These are phyloP conservation scores for Basipetospora chlamydospora DNA, from an alignment of 2,329 filamentous ascomycete genomes.

Conservation along the genomic window DNA sequence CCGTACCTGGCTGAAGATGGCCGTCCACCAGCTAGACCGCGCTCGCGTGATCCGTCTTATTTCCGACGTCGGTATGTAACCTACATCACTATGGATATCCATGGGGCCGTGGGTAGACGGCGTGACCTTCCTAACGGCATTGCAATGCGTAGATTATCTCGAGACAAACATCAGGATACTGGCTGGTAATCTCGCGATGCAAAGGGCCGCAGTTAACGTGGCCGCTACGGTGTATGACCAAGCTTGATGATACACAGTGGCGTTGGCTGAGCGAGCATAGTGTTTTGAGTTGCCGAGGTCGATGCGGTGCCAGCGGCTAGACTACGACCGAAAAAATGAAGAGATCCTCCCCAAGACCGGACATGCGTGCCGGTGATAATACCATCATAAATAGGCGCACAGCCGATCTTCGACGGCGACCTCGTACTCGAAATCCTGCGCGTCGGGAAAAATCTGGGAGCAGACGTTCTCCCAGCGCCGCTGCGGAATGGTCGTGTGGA, in stretches of 20 bases:
- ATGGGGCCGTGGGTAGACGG: neutral
- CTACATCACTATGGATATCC: neutral
- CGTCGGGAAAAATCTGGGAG: neutral
- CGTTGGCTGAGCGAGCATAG: no score
- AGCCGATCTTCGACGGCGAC: neutral
- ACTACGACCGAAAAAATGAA: no score
- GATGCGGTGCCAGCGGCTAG: no score
- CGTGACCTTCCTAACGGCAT: neutral
- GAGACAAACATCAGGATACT: neutral
- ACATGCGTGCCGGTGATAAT: neutral
- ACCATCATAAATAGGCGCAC: neutral
- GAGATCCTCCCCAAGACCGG: neutral
- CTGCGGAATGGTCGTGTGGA: neutral
- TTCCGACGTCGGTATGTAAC: neutral
- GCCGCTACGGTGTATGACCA: neutral
- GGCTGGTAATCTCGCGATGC: neutral
- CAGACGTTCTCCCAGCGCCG: neutral
- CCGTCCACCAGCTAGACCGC: neutral
- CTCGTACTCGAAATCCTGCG: neutral
- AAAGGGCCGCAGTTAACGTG: neutral
- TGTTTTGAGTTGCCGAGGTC: no score
- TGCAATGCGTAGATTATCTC: slow-evolving; percentile 1
- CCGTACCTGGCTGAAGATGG: neutral
- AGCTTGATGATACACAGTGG: neutral
- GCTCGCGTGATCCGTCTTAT: neutral